These are phyloP conservation scores for Clarireedia paspali DNA, from an alignment of 2,329 filamentous ascomycete species.

Conservation along the genomic window DNA sequence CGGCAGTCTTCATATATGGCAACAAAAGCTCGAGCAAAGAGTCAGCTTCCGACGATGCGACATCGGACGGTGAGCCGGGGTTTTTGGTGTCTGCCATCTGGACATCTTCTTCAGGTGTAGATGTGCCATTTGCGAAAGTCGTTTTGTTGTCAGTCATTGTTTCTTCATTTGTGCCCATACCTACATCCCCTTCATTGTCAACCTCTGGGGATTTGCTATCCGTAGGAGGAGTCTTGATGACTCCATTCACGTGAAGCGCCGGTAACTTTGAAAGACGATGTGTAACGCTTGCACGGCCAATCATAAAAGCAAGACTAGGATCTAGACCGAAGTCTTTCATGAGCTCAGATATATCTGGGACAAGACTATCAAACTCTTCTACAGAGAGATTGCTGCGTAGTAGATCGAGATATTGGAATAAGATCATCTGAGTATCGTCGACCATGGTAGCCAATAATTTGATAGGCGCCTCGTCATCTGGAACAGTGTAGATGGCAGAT, in stretches of 20 bases:
- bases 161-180: conserved; percentile 12
- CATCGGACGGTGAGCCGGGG: conserved; percentile 26
- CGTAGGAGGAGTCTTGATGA: conserved; percentile 10
- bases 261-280: conserved; percentile 43
- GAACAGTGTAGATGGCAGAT: conserved; percentile 69
- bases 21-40: conserved; percentile 62
- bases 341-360: conserved; percentile 68
- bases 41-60: conserved; percentile 34
- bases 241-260: conserved; percentile 19
- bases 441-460: conserved; percentile 84
- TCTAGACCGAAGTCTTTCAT: conserved; percentile 75
- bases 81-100: conserved; percentile 34
- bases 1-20: conserved; percentile 63
- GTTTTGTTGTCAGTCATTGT: conserved; percentile 14
- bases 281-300: conserved; percentile 68
- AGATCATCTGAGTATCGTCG: conserved; percentile 80
- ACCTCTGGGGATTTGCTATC: conserved; percentile 13
- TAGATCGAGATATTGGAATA: conserved; percentile 84
- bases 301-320: conserved; percentile 74
- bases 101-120: conserved; percentile 26
- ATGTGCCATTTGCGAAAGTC: conserved; percentile 13
- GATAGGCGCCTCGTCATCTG: conserved; percentile 68
- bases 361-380: conserved; percentile 67
- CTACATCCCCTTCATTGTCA: conserved; percentile 51
- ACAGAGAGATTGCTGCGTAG: conserved; percentile 71